These are phyloP conservation scores for Gremmenia infestans DNA, from an alignment of 2,329 filamentous ascomycete genomes.

Conservation along the genomic window DNA sequence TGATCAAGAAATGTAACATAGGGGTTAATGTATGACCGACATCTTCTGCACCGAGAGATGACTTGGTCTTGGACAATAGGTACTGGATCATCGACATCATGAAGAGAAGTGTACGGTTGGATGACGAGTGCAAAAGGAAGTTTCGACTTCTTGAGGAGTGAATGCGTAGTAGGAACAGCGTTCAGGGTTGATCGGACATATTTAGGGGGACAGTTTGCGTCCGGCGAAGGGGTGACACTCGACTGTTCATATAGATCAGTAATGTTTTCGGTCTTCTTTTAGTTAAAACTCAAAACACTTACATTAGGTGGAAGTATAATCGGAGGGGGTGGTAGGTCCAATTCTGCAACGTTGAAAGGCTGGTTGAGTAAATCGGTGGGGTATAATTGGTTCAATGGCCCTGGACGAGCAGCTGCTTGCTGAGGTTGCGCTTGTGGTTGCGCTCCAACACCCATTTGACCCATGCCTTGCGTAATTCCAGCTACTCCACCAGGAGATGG, in stretches of 20 bases:
- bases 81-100: constrained; percentile 86
- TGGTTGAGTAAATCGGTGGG: constrained; percentile 87
- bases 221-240: constrained; percentile 84
- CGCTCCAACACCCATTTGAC: constrained; percentile 60
- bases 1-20: constrained; percentile 96
- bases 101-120: constrained; percentile 88
- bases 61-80: constrained; percentile 95
- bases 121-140: constrained; percentile 94
- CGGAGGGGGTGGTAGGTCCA: constrained; percentile 85
- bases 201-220: constrained; percentile 87
- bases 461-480: constrained; percentile 78
- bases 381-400: constrained; percentile 78
- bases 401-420: constrained; percentile 44
- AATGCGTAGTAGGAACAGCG: constrained; percentile 86
- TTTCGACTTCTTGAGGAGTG: constrained; percentile 92
- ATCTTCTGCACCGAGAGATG: constrained; percentile 92
- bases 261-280: constrained; percentile 3
- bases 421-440: constrained; percentile 41
- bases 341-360: constrained; percentile 88
- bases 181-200: constrained; percentile 95
- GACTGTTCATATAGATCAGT: constrained; percentile 53
- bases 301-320: constrained; percentile 91
- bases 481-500: constrained; percentile 43
- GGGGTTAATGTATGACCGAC: constrained; percentile 95
- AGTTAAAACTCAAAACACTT: constrained; percentile 38